phyloP scores from a whole-genome alignment of 106 monocot genomes.

The Triglochin maritima region DNA sequence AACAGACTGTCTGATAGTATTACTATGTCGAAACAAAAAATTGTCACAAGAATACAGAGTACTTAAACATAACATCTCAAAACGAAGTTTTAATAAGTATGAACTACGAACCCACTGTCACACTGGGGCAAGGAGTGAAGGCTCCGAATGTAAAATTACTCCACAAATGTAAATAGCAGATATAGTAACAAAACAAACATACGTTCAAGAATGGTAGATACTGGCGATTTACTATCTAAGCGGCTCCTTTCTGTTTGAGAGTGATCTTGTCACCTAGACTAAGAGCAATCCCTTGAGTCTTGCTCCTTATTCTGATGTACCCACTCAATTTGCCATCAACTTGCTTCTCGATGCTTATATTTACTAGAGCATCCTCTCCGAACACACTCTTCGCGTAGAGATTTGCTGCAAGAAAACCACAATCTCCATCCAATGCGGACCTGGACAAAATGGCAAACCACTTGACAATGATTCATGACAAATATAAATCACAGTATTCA shows the following conservation, averaged over 20 bases:
- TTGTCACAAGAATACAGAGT: too few species aligned
- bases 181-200: background rate
- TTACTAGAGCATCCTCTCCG: constrained; percentile 90
- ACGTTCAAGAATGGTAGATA: background rate
- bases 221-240: background rate
- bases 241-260: constrained; percentile 73
- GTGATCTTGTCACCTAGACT: constrained; percentile 97
- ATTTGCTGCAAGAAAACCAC: constrained; percentile 86
- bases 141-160: too few species aligned
- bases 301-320: constrained; percentile 90
- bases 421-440: constrained; percentile 79
- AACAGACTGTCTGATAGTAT: too few species aligned
- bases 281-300: constrained; percentile 91
- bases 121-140: too few species aligned
- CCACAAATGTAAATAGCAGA: too few species aligned
- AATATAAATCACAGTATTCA: too few species aligned
- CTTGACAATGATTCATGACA: too few species aligned
- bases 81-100: too few species aligned
- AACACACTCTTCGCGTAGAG: constrained; percentile 93
- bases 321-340: constrained; percentile 78
- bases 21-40: too few species aligned
- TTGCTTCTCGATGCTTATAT: constrained; percentile 78
- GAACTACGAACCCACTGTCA: too few species aligned
- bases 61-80: too few species aligned
- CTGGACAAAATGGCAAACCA: constrained; percentile 21